Evolutionary conservation across 108 stramenopile genomes (phyloP), one percentile per base, ranked within the genome.

Genomic region (Phaeodactylum tricornutum): DNA sequence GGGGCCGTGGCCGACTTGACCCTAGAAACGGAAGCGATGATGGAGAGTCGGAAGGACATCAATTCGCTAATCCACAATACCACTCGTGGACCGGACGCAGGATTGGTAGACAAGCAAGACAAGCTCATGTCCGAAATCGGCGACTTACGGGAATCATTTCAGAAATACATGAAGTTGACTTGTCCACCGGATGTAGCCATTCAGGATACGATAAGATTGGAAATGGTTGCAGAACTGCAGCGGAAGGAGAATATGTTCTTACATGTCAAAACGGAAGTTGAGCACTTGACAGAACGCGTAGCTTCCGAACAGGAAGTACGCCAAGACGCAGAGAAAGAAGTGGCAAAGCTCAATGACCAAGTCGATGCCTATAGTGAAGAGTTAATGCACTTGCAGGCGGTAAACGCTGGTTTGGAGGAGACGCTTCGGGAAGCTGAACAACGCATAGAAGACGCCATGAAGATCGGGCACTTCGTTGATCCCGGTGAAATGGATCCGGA

Each of bases 331-430:
- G 50, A 52, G 32, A 3, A 26, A 19, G 50, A 52, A 20, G 39
- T 52, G 20, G 36, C 25, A 14, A 52, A 19, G 8, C 14, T 52
- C 22, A 52, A 52, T 21, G 50, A 52, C 16, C 50, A 52, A 24
- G 50, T 37, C 12, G 34, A 22, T 38, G 34, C 50, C 21, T 52
- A 52, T 14, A 17, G 34, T 1, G 50, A 52, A 36, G 50, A 52
- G 25, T 11, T 52, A 11, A 52, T 52, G 50, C 34, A 25, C 4
- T 20, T 52, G 15, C 50, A 52, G 37, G 50, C 50, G 2, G 17
- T 20, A 19, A 52, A 52, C 15, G 32, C 35, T 3, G 21, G 25
- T 14, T 37, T 38, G 9, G 50, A 52, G 39, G 22, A 36, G n/a
- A 34, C 21, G n/a, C 22, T 52, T 3, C 34, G 34, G 25, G 36